Evolutionary conservation across 352 stramenopile species (phyloP).

Genomic region (Phytophthora pluvialis): DNA sequence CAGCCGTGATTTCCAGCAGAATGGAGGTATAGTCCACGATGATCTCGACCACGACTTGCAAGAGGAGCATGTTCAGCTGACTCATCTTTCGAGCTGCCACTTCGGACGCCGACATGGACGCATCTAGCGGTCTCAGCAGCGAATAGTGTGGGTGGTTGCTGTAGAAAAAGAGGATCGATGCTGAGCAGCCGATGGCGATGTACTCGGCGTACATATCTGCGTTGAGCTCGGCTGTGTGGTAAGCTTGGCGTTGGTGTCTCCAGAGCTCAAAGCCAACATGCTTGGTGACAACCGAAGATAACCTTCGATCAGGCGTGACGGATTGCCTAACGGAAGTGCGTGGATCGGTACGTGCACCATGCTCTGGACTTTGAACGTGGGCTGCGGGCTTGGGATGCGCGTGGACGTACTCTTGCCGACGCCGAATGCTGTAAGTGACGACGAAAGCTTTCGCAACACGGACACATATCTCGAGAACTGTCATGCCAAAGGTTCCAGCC

Average conservation of each 20-base stretch:
- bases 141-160: constrained; percentile 43
- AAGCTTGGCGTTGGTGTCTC: constrained; percentile 27
- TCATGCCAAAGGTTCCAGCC: constrained; percentile 36
- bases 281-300: constrained; percentile 10
- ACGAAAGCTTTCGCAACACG: constrained; percentile 34
- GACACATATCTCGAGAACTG: constrained; percentile 38
- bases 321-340: constrained; percentile 13
- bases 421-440: constrained; percentile 31
- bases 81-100: constrained; percentile 8
- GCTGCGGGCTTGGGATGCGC: constrained; percentile 12
- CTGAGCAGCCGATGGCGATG: constrained; percentile 50
- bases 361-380: not conserved
- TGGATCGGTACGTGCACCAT: not conserved
- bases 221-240: constrained; percentile 36
- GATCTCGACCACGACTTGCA: constrained; percentile 33
- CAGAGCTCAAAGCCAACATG: constrained; percentile 32
- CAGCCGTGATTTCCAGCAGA: constrained; percentile 37
- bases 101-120: constrained; percentile 5
- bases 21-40: constrained; percentile 37
- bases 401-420: constrained; percentile 21
- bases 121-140: constrained; percentile 12
- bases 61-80: constrained; percentile 20
- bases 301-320: constrained; percentile 5
- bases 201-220: constrained; percentile 55
- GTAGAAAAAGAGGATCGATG: constrained; percentile 43